Percentiles rank a stretch among this genome's conserved stretches.
phyloP scores from a whole-genome alignment of 805 yeast genomes.

The Kazachstania viticola region DNA sequence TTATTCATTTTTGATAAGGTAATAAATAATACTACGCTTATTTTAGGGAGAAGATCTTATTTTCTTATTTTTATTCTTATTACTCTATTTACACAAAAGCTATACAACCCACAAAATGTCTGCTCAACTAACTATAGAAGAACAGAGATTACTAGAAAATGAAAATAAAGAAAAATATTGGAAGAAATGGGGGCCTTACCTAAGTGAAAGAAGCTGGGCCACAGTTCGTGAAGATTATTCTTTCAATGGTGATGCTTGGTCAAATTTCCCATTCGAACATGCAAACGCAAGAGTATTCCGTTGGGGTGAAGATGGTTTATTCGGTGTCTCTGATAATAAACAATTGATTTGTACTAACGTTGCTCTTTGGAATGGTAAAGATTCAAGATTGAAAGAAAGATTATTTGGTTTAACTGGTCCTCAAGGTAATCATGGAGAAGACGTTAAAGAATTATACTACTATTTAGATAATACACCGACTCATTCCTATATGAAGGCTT shows the following conservation, averaged over 20 bases:
- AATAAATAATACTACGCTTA: no score
- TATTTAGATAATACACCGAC: conserved; percentile 89
- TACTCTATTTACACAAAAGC: no score
- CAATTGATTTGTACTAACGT: conserved; percentile 63
- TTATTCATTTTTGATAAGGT: background rate
- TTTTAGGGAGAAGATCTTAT: no score
- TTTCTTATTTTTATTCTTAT: no score
- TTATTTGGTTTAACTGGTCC: conserved; percentile 84
- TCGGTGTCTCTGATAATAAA: conserved; percentile 79
- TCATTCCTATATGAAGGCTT: conserved; percentile 82
- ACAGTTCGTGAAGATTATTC: conserved; percentile 85
- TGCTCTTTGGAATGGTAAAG: conserved; percentile 89
- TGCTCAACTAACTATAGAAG: conserved; percentile 26
- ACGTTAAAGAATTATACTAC: conserved; percentile 76
- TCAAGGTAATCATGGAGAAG: conserved; percentile 94
- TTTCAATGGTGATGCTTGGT: conserved; percentile 82
- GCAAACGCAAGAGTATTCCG: conserved; percentile 71
- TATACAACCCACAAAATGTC: no score
- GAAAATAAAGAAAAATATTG: conserved; percentile 41
- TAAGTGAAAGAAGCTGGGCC: conserved; percentile 82
- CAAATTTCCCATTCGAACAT: conserved; percentile 76
- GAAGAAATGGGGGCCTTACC: conserved; percentile 87
- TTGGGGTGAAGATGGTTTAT: conserved; percentile 95
- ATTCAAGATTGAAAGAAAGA: conserved; percentile 73
- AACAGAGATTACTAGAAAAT: conserved; percentile 28